These are phyloP conservation scores for Cerrena zonata DNA, from an alignment of 1,284 basidiomycete genomes.

Conservation along the genomic window DNA sequence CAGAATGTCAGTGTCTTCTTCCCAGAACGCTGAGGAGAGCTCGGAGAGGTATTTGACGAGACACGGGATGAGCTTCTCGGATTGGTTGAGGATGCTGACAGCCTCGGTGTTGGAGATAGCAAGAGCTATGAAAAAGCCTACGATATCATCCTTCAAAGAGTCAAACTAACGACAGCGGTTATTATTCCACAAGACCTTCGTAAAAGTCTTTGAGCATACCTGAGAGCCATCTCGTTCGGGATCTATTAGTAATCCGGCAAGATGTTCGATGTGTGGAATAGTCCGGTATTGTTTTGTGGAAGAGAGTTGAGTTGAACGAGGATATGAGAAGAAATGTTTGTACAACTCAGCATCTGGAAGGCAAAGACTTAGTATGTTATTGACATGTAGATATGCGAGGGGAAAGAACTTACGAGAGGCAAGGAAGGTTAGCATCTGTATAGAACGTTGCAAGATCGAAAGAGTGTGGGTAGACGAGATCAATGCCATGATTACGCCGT, in stretches of 20 bases:
- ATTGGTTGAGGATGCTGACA: constrained; percentile 43
- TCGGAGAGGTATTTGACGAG: constrained; percentile 50
- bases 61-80: constrained; percentile 54
- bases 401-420: constrained; percentile 44
- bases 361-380: background rate
- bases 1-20: constrained; percentile 48
- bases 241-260: constrained; percentile 50
- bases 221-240: constrained; percentile 34
- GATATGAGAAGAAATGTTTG: constrained; percentile 29
- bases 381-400: background rate
- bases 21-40: constrained; percentile 56
- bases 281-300: constrained; percentile 20
- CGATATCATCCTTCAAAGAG: constrained; percentile 40
- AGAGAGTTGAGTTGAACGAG: background rate
- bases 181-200: too few relatives aligned
- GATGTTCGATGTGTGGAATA: constrained; percentile 47
- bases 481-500: constrained; percentile 41
- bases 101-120: constrained; percentile 49
- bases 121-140: constrained; percentile 54
- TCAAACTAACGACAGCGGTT: too few relatives aligned
- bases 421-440: constrained; percentile 47
- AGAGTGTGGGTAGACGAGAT: constrained; percentile 44
- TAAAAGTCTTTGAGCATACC: too few relatives aligned
- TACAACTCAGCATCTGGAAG: constrained; percentile 34
- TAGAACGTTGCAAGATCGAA: constrained; percentile 42